These are phyloP conservation scores for Apiospora sp. DNA, from an alignment of 2,329 filamentous ascomycete genomes.

Conservation along the genomic window DNA sequence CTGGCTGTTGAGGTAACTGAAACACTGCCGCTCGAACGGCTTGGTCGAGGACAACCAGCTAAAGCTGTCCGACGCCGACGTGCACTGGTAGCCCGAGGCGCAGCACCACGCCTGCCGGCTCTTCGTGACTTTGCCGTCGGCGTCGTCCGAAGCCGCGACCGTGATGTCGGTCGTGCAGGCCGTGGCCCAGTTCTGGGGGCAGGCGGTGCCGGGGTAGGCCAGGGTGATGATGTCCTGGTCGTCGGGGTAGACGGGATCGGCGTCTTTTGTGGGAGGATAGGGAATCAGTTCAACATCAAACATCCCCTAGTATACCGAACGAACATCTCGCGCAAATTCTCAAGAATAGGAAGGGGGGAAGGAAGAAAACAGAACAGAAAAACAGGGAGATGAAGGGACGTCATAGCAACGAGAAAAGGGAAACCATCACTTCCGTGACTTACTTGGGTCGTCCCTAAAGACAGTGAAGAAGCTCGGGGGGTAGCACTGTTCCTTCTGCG, in stretches of 20 bases:
- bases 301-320: not conserved
- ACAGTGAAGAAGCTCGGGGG: constrained; percentile 17
- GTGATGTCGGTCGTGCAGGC: constrained; percentile 7
- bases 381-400: too few relatives aligned
- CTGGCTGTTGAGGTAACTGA: constrained; percentile 7
- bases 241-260: not conserved
- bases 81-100: constrained; percentile 18
- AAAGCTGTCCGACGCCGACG: not conserved
- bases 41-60: too few relatives aligned
- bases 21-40: constrained; percentile 3
- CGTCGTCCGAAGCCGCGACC: not conserved
- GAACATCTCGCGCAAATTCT: not conserved
- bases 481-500: not conserved
- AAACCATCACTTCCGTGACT: not conserved
- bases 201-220: constrained; percentile 6
- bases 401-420: not conserved
- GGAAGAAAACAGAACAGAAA: too few relatives aligned
- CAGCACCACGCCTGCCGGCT: constrained; percentile 24
- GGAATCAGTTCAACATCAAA: too few relatives aligned
- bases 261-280: not conserved
- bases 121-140: not conserved
- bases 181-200: constrained; percentile 6
- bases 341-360: too few relatives aligned
- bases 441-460: not conserved
- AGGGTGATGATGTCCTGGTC: constrained; percentile 12